Evolutionary conservation across 305 asterid genomes (phyloP).

Genomic region (Fraxinus velutina): DNA sequence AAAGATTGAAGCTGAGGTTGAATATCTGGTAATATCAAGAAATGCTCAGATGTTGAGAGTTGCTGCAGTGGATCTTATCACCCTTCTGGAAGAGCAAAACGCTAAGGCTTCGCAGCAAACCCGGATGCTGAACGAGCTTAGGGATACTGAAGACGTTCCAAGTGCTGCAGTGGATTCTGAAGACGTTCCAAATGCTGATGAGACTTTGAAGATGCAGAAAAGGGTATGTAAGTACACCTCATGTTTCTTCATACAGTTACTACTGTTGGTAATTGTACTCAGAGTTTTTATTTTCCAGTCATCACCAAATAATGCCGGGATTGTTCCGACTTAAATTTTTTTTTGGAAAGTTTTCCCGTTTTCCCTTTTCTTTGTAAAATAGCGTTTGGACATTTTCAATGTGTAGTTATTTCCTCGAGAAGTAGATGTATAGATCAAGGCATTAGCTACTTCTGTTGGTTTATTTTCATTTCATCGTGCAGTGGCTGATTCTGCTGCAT

Average conservation of each 20-base stretch:
- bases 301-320: slow-evolving; percentile 33
- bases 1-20: slow-evolving; percentile 73
- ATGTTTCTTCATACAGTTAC: slow-evolving; percentile 53
- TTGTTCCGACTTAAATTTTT: slow-evolving; percentile 57
- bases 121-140: slow-evolving; percentile 32
- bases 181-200: neutral
- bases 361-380: neutral
- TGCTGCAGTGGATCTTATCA: slow-evolving; percentile 42
- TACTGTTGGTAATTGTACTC: slow-evolving; percentile 33
- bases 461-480: slow-evolving; percentile 14
- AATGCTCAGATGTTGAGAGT: slow-evolving; percentile 40
- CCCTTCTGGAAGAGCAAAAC: slow-evolving; percentile 51
- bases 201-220: slow-evolving; percentile 31
- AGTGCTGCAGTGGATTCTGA: neutral
- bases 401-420: slow-evolving; percentile 24
- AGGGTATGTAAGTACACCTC: slow-evolving; percentile 50
- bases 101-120: slow-evolving; percentile 46
- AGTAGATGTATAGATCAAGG: slow-evolving; percentile 34
- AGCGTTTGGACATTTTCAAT: slow-evolving; percentile 14
- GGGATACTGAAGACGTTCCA: neutral
- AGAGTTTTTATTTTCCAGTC: slow-evolving; percentile 36
- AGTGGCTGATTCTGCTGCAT: slow-evolving; percentile 14
- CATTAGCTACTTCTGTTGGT: slow-evolving; percentile 3
- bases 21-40: slow-evolving; percentile 49
- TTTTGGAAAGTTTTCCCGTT: neutral